Evolutionary conservation across 139 green algal genomes (phyloP).

Genomic region (Deuterostichococcus epilithicus): DNA sequence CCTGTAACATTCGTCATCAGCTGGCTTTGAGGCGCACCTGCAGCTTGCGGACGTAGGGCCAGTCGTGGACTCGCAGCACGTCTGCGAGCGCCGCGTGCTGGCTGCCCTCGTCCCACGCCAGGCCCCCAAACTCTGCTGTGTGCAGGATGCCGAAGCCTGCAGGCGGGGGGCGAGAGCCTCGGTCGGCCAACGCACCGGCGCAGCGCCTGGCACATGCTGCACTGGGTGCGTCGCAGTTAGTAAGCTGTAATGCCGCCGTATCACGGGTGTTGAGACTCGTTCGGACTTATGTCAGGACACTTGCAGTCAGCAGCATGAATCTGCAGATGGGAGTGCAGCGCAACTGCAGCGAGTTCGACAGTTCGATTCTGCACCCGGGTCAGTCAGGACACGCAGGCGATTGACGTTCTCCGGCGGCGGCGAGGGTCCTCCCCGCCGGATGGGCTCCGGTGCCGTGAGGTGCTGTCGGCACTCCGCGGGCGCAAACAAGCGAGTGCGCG

Average conservation of each 20-base stretch:
- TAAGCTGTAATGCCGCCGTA: too few relatives aligned
- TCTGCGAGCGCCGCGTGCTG: conserved; percentile 51
- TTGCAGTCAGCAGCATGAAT: too few relatives aligned
- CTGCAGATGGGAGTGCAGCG: too few relatives aligned
- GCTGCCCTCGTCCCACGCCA: conserved; percentile 49
- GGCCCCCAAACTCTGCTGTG: conserved; percentile 39
- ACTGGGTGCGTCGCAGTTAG: too few relatives aligned
- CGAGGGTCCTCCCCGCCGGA: conserved; percentile 22
- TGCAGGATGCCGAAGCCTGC: conserved; percentile 55
- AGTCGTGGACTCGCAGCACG: conserved; percentile 82
- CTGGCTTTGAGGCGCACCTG: conserved; percentile 34
- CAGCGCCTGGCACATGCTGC: too few relatives aligned
- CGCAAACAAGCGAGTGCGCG: conserved; percentile 51
- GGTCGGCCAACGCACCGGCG: too few relatives aligned
- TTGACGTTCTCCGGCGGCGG: conserved; percentile 80
- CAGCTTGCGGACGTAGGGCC: conserved; percentile 72
- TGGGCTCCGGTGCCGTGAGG: conserved; percentile 56
- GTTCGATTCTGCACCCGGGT: conserved; percentile 20
- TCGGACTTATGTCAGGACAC: too few relatives aligned
- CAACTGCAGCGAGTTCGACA: too few relatives aligned
- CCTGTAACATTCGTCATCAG: too few relatives aligned
- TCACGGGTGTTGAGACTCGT: too few relatives aligned
- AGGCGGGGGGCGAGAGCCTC: too few relatives aligned
- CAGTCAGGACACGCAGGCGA: conserved; percentile 66
- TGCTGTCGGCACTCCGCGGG: conserved; percentile 64